Evolutionary conservation across 441 rosid genomes (phyloP).

Genomic region (Syzygium syzygioides): DNA sequence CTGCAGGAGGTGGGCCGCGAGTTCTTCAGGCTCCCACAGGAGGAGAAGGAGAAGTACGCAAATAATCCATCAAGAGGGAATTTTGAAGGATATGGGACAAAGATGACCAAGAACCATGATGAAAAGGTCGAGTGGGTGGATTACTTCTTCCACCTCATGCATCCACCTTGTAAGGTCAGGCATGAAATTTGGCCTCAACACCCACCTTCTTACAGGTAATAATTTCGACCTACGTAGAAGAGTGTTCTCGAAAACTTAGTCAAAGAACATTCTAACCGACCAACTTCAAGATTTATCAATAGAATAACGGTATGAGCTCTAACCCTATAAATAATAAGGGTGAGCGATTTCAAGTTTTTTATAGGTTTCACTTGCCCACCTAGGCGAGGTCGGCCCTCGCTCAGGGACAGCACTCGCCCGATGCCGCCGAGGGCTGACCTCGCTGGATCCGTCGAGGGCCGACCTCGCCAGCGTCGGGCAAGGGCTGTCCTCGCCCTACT

Average conservation of each 20-base stretch:
- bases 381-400: too few species aligned
- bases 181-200: constrained; percentile 27
- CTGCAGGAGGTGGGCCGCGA: constrained; percentile 28
- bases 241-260: neutral
- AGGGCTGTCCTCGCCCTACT: too few species aligned
- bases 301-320: too few species aligned
- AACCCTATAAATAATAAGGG: too few species aligned
- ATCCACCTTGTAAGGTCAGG: constrained; percentile 24
- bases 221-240: too few species aligned
- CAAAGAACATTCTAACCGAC: neutral
- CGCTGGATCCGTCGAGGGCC: too few species aligned
- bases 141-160: constrained; percentile 30
- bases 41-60: constrained; percentile 34
- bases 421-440: too few species aligned
- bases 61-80: constrained; percentile 28
- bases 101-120: constrained; percentile 31
- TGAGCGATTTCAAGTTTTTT: too few species aligned
- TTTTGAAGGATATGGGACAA: constrained; percentile 48
- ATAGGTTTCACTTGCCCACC: too few species aligned
- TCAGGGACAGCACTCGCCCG: too few species aligned
- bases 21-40: constrained; percentile 29
- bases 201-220: constrained; percentile 27
- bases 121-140: constrained; percentile 44
- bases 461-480: too few species aligned
- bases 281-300: neutral